A percentile compares a stretch with the other conserved stretches of the same genome.
Evolutionary conservation across 2,329 filamentous ascomycete genomes (phyloP).

Genomic region (Apiospora koreana): DNA sequence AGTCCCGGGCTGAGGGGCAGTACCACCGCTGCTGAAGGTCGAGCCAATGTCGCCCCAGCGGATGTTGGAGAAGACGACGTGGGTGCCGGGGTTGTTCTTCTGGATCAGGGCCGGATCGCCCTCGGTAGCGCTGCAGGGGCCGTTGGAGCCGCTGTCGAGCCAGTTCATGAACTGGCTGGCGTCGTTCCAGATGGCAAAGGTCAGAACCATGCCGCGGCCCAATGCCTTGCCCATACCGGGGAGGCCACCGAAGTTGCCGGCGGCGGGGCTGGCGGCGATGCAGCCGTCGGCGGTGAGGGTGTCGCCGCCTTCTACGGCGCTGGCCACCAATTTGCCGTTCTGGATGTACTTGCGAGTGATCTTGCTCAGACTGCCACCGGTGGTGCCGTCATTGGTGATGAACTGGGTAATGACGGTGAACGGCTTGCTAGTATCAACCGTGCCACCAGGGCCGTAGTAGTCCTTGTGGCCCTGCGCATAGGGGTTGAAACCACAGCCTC

Average conservation of each 20-base stretch:
- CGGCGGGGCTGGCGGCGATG: constrained; percentile 61
- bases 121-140: constrained; percentile 52
- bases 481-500: constrained; percentile 69
- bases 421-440: constrained; percentile 56
- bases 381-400: constrained; percentile 5
- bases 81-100: constrained; percentile 43
- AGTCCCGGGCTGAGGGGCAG: neutral
- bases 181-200: constrained; percentile 63
- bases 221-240: constrained; percentile 53
- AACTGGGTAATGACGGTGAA: constrained; percentile 43
- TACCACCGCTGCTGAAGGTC: constrained; percentile 40
- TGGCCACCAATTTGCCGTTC: constrained; percentile 7
- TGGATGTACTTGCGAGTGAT: constrained; percentile 15
- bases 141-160: constrained; percentile 66
- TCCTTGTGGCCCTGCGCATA: constrained; percentile 61
- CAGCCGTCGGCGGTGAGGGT: constrained; percentile 34
- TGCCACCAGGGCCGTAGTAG: constrained; percentile 62
- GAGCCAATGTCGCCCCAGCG: constrained; percentile 57
- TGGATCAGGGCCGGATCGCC: constrained; percentile 55
- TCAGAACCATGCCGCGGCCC: constrained; percentile 45
- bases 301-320: constrained; percentile 16
- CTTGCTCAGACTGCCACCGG: constrained; percentile 1
- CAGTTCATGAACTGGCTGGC: constrained; percentile 71
- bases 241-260: constrained; percentile 58
- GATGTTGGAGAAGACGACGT: constrained; percentile 61